A percentile compares a stretch with the other conserved stretches of the same genome.
These are phyloP conservation scores for Gossypium schwendimanii DNA, from an alignment of 441 rosid species.

Conservation along the genomic window DNA sequence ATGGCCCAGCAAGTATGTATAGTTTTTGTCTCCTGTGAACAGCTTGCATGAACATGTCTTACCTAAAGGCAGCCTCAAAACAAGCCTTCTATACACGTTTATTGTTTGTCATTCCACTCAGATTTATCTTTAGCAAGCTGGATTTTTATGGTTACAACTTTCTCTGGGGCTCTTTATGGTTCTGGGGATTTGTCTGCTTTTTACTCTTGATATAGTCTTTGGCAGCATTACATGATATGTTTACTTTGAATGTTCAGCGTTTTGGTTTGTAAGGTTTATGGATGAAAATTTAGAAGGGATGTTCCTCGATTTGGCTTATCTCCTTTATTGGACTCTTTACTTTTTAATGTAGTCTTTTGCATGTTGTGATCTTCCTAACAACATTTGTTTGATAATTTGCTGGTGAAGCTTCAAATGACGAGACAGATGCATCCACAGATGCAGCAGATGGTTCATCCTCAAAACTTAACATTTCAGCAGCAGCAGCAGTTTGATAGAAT, in stretches of 20 bases:
- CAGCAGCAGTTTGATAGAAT: conserved; percentile 51
- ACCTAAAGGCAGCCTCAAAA: neutral
- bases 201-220: neutral
- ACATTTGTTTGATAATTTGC: neutral
- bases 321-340: neutral
- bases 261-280: neutral
- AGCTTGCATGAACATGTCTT: neutral
- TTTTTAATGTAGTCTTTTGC: neutral
- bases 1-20: conserved; percentile 62
- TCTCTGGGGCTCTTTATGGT: neutral
- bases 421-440: conserved; percentile 71
- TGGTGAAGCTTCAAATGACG: conserved; percentile 41
- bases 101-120: neutral
- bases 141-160: neutral
- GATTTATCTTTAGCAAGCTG: neutral
- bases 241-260: neutral
- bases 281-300: neutral
- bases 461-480: conserved; percentile 39
- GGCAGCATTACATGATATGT: neutral
- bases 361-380: conserved; percentile 3
- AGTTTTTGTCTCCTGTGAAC: neutral
- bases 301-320: neutral
- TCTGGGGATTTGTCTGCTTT: neutral
- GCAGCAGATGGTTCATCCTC: conserved; percentile 62
- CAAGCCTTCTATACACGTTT: neutral